Conservation (phyloP, 345 rosid species). For the Hibiscus tridactylites region DNA sequence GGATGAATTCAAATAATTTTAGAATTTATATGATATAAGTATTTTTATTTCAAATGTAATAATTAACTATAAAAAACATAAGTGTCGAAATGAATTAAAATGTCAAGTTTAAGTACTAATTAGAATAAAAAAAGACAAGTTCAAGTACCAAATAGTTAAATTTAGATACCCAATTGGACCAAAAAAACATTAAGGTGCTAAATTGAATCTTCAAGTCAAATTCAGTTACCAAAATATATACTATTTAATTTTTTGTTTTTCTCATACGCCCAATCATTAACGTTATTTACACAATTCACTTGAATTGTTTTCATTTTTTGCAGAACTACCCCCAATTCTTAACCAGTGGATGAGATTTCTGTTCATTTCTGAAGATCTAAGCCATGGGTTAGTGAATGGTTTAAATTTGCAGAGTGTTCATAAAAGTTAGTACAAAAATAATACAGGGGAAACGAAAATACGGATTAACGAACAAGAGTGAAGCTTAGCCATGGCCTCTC, state of each 20-base stretch:
- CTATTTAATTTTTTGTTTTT: neutral
- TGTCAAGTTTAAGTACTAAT: no score
- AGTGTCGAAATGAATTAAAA: no score
- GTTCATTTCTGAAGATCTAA: neutral
- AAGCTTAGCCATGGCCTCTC: slow-evolving; percentile 51
- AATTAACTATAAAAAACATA: no score
- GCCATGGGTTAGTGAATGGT: slow-evolving; percentile 6
- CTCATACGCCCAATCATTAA: neutral
- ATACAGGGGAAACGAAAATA: neutral
- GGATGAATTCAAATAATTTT: no score
- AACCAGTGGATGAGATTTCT: neutral
- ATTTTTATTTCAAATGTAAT: no score
- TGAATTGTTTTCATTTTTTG: neutral
- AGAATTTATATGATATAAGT: no score
- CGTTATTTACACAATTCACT: neutral
- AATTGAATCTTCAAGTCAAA: neutral
- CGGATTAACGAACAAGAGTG: neutral
- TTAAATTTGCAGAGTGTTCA: neutral
- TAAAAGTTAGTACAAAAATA: neutral
- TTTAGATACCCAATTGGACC: no score
- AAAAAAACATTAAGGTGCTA: no score
- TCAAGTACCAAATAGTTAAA: no score
- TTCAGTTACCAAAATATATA: neutral
- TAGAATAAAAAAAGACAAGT: no score
- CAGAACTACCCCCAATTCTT: neutral